Base-by-base conservation (phyloP, 768 basidiomycete genomes). In the Termitomyces sp. region DNA sequence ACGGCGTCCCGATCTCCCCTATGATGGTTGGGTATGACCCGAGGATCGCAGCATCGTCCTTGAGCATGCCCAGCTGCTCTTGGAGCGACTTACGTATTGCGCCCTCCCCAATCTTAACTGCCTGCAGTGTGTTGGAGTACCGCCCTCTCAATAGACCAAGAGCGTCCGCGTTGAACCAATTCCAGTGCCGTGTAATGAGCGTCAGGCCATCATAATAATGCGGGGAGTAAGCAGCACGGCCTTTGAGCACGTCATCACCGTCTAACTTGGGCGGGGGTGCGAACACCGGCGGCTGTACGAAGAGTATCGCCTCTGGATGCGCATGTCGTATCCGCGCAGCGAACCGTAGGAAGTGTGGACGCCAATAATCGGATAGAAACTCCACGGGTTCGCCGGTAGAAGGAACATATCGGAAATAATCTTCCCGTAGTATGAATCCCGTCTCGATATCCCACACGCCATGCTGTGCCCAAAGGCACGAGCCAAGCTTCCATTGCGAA, bases 161-260 rank as follows among this genome's bases (percentile, higher is more conserved):
- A 1, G 96, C 94, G 73, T 98, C 95, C 2, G 94, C 94, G 67
- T 98, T 98, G 81, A 94, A 91, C 87, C 89, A 89, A 70, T 94
- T 89, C 93, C 92, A 95, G 68, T 95, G 92, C 40, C 92, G 81
- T 38, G 92, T 91, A n/a, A 98, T 79, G 46, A 98, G 83, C 0
- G 96, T 98, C 45, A 98, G 77, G 1, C 96, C 96, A 67, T 98
- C 96, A 69, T 98, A 98, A 72, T 94, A 98, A 72, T 98, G 96
- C 0, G 87, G 81, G 4, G 90, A 87, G 65, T 92, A 89, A 37
- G 77, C 85, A 34, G 82, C 87, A 2, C 89, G 86, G 2, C 95
- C 87, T 14, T 83, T 80, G 17, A 86, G 73, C 14, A 69, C 61
- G 20, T 87, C 73, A 9, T 82, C 80, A 29, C 83, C 81, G 8